Evolutionary conservation across 2,329 filamentous ascomycete genomes (phyloP).

Genomic region (Penicillium janthinellum): DNA sequence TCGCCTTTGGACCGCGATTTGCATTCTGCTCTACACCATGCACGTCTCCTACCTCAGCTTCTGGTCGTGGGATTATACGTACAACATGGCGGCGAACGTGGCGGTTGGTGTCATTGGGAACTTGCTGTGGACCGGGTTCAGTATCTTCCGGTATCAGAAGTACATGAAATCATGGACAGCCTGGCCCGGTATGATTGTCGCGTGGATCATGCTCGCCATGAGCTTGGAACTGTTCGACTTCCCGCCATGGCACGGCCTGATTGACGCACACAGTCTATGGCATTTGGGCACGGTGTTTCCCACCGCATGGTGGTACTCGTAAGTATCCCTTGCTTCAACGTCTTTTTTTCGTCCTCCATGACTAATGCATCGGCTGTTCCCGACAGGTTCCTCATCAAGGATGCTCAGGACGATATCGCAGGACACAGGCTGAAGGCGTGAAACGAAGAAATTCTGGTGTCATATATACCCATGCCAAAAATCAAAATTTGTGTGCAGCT

Average conservation of each 20-base stretch:
- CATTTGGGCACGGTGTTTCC: conserved; percentile 90
- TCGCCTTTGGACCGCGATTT: conserved; percentile 74
- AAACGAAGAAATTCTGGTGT: background rate
- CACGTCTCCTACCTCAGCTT: conserved; percentile 85
- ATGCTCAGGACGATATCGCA: conserved; percentile 79
- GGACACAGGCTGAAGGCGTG: conserved; percentile 71
- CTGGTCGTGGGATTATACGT: conserved; percentile 90
- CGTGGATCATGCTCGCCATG: conserved; percentile 92
- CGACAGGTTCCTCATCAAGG: conserved; percentile 78
- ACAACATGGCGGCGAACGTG: conserved; percentile 97
- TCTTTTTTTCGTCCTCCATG: conserved; percentile 4
- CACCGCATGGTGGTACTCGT: conserved; percentile 93
- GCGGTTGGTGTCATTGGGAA: conserved; percentile 79
- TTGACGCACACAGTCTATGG: conserved; percentile 96
- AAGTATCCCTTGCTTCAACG: conserved; percentile 48
- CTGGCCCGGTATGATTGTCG: conserved; percentile 88
- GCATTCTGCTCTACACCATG: conserved; percentile 67
- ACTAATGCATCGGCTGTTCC: conserved; percentile 14
- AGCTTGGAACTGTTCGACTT: conserved; percentile 95
- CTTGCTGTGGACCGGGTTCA: conserved; percentile 82
- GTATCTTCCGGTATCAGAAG: conserved; percentile 70
- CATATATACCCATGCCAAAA: background rate
- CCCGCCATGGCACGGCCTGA: conserved; percentile 73
- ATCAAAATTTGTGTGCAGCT: background rate
- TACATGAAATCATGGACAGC: conserved; percentile 76